Conservation (phyloP, 805 yeast genomes). For the Scheffersomyces amazonensis region DNA sequence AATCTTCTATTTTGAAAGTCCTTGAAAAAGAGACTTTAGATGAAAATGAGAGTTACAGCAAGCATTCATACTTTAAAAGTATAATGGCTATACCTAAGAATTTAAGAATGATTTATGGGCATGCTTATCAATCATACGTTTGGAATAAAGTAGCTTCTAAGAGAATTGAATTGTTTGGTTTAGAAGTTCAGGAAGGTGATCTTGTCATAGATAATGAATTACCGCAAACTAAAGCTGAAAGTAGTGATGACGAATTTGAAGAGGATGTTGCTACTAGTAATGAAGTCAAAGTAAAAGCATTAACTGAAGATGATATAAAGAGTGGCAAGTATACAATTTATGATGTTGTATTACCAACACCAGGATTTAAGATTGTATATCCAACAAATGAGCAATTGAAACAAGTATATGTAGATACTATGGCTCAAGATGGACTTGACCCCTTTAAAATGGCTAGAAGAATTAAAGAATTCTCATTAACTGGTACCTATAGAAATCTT, state of each 20-base stretch:
- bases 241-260: constrained; percentile 44
- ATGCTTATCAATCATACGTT: constrained; percentile 93
- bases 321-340: constrained; percentile 59
- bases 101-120: constrained; percentile 91
- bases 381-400: constrained; percentile 65
- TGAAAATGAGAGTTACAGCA: constrained; percentile 42
- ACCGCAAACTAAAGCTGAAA: constrained; percentile 1
- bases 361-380: constrained; percentile 89
- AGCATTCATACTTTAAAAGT: constrained; percentile 68
- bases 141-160: constrained; percentile 89
- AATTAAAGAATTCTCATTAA: constrained; percentile 82
- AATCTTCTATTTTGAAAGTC: constrained; percentile 62
- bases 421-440: constrained; percentile 80
- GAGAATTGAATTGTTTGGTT: constrained; percentile 70
- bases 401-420: constrained; percentile 62
- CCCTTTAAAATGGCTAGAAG: constrained; percentile 83
- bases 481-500: constrained; percentile 84
- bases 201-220: constrained; percentile 50
- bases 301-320: constrained; percentile 71
- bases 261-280: constrained; percentile 66
- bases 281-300: constrained; percentile 65
- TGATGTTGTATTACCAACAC: constrained; percentile 93
- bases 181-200: constrained; percentile 75
- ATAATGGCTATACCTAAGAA: constrained; percentile 90
- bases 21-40: constrained; percentile 51